These are phyloP conservation scores for Solanum dulcamara DNA, from an alignment of 257 asterid genomes.

Conservation along the genomic window DNA sequence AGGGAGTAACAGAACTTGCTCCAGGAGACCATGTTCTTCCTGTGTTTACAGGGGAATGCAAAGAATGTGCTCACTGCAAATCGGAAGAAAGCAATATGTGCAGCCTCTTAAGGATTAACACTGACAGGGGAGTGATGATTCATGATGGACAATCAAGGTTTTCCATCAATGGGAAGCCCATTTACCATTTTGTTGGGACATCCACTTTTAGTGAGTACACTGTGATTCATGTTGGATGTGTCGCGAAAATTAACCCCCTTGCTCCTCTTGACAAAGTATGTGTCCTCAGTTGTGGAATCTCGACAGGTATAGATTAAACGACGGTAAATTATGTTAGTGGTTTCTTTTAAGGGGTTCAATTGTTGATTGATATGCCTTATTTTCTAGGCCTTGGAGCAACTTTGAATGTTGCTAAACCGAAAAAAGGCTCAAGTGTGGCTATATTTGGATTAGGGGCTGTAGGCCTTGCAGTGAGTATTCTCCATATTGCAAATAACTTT, in stretches of 20 bases:
- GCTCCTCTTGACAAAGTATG: constrained; percentile 86
- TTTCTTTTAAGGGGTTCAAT: neutral
- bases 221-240: constrained; percentile 69
- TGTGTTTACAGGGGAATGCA: constrained; percentile 78
- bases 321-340: neutral
- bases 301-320: constrained; percentile 38
- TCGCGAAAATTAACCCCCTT: constrained; percentile 56
- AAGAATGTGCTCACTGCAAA: constrained; percentile 64
- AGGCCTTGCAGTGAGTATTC: constrained; percentile 50
- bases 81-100: constrained; percentile 76
- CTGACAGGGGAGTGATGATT: constrained; percentile 66
- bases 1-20: constrained; percentile 56
- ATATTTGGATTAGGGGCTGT: constrained; percentile 71
- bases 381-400: constrained; percentile 54
- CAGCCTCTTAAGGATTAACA: constrained; percentile 63
- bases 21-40: constrained; percentile 84
- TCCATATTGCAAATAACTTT: neutral
- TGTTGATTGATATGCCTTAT: neutral
- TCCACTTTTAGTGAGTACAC: constrained; percentile 76
- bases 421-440: constrained; percentile 54
- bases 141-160: constrained; percentile 47
- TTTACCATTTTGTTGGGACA: constrained; percentile 69
- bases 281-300: constrained; percentile 71
- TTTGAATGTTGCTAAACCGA: constrained; percentile 74
- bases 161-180: constrained; percentile 60